A percentile compares a stretch with the other conserved stretches of the same genome.
Conservation (phyloP, 495 filamentous ascomycete species). For the Polyplosphaeria fusca region DNA sequence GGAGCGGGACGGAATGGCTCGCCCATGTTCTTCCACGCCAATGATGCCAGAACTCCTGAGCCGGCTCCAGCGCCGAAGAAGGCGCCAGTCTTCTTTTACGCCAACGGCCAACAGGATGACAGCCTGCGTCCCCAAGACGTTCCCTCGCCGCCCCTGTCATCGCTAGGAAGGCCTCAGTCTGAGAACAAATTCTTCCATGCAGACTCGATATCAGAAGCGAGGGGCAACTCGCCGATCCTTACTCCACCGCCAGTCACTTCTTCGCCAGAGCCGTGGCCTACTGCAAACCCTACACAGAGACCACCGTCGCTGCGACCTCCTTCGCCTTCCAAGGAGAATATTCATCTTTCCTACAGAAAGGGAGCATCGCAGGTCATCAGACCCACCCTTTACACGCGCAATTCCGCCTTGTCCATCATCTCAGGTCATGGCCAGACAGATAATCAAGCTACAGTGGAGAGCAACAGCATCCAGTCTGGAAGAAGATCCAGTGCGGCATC, state of each 20-base stretch:
- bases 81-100: slow-evolving; percentile 41
- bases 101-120: slow-evolving; percentile 38
- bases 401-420: slow-evolving; percentile 22
- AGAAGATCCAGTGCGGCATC: slow-evolving; percentile 31
- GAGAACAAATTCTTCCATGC: slow-evolving; percentile 48
- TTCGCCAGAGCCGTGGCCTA: slow-evolving; percentile 29
- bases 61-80: slow-evolving; percentile 35
- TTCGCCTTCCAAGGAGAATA: slow-evolving; percentile 41
- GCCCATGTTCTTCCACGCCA: slow-evolving; percentile 43
- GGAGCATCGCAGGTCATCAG: slow-evolving; percentile 42
- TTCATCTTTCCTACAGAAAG: slow-evolving; percentile 45
- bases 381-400: slow-evolving; percentile 15
- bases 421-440: slow-evolving; percentile 3
- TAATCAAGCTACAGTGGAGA: neutral
- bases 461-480: slow-evolving; percentile 6
- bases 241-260: slow-evolving; percentile 34
- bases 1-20: slow-evolving; percentile 7
- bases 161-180: slow-evolving; percentile 15
- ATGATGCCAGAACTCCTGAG: slow-evolving; percentile 33
- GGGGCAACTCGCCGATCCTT: slow-evolving; percentile 21
- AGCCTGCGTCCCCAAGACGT: slow-evolving; percentile 2
- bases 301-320: slow-evolving; percentile 32
- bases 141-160: slow-evolving; percentile 35
- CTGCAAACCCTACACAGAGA: slow-evolving; percentile 10
- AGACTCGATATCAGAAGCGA: slow-evolving; percentile 49